phyloP scores from a whole-genome alignment of 768 basidiomycete species.

The Lentinula lateritia region DNA sequence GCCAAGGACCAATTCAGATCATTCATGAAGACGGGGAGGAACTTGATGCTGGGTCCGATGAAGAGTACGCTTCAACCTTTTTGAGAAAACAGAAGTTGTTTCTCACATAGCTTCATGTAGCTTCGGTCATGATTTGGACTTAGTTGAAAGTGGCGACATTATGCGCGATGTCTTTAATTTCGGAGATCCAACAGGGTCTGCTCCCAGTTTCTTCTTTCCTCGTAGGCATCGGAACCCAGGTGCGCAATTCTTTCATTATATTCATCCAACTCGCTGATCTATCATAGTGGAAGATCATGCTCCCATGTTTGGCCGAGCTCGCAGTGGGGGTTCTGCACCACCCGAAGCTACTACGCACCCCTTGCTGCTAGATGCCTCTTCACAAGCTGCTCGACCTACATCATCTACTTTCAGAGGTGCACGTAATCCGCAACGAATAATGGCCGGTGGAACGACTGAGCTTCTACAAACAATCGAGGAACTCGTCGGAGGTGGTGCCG shows the following conservation, averaged over 20 bases:
- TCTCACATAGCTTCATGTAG: conserved; percentile 15
- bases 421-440: conserved; percentile 54
- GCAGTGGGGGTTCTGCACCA: conserved; percentile 45
- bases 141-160: conserved; percentile 31
- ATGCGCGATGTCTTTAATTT: conserved; percentile 53
- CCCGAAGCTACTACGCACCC: conserved; percentile 78
- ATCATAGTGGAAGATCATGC: conserved; percentile 44
- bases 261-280: not conserved
- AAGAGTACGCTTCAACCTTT: conserved; percentile 41
- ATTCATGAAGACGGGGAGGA: conserved; percentile 59
- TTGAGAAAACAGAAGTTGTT: not conserved
- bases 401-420: conserved; percentile 39
- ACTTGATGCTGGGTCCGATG: conserved; percentile 59
- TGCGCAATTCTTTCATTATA: conserved; percentile 20
- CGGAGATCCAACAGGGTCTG: conserved; percentile 39
- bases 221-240: conserved; percentile 49
- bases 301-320: conserved; percentile 59
- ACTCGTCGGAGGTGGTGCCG: conserved; percentile 74
- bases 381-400: conserved; percentile 36
- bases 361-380: conserved; percentile 63
- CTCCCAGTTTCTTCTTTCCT: conserved; percentile 43
- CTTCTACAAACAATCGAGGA: conserved; percentile 76
- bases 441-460: conserved; percentile 46
- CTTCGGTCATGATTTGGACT: conserved; percentile 33
- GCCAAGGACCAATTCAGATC: conserved; percentile 46